A percentile compares a stretch with the other conserved stretches of the same genome.
Evolutionary conservation across 2,329 filamentous ascomycete genomes (phyloP).

Genomic region (Fusarium sulawesiense): DNA sequence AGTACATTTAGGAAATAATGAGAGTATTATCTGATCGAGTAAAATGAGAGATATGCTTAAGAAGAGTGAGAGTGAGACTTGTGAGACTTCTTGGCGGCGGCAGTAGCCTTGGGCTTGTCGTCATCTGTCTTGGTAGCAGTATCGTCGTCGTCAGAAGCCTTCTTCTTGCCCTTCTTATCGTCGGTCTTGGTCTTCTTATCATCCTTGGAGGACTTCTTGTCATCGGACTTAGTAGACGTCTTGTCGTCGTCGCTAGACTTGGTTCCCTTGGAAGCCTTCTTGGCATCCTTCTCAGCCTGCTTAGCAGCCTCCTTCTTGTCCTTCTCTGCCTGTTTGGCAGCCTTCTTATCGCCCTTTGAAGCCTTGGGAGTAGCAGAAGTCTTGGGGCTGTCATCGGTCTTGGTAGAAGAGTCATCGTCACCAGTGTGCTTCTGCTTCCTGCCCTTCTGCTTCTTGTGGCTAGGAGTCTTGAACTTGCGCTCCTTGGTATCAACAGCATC

Average conservation of each 20-base stretch:
- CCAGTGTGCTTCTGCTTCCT: neutral
- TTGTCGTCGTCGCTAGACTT: neutral
- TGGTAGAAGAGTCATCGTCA: neutral
- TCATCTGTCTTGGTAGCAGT: neutral
- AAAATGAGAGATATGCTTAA: neutral
- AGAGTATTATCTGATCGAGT: neutral
- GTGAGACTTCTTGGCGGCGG: neutral
- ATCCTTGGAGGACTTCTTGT: too few species aligned
- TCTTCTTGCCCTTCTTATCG: neutral
- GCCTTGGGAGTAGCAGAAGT: neutral
- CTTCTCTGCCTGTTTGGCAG: neutral
- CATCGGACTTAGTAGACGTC: too few species aligned
- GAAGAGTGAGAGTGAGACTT: neutral
- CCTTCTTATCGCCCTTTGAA: neutral
- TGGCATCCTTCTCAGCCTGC: neutral
- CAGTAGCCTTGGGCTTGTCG: neutral
- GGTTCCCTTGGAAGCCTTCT: neutral
- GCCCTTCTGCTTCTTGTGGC: constrained; percentile 14
- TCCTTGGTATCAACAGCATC: neutral
- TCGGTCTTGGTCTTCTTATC: too few species aligned
- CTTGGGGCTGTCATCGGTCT: neutral
- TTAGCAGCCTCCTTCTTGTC: neutral
- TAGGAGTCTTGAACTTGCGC: constrained; percentile 1
- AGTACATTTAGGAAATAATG: neutral
- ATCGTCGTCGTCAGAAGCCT: neutral